Conservation (phyloP, 169 alveolate genomes). For the Cryptosporidium parvum region DNA sequence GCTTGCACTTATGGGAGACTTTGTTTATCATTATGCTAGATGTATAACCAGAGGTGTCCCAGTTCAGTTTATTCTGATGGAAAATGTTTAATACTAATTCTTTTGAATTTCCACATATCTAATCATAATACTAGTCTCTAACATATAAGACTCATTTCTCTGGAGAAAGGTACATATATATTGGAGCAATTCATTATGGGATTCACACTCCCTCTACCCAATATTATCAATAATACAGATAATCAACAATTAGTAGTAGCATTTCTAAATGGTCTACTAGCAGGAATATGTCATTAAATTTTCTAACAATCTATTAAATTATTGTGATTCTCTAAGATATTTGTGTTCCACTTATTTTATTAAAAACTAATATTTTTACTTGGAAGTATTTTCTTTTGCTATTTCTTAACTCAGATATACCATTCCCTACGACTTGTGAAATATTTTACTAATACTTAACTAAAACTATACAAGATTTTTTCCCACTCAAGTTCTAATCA, state of each 20-base stretch:
- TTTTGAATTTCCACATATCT: neutral
- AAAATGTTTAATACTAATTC: constrained; percentile 81
- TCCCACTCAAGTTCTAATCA: neutral
- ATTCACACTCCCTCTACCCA: neutral
- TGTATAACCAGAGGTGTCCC: constrained; percentile 89
- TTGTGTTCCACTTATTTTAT: no score
- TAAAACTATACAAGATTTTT: no score
- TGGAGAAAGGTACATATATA: neutral
- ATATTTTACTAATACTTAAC: no score
- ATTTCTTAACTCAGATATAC: no score
- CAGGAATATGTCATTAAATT: neutral
- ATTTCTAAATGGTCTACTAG: neutral
- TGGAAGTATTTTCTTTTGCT: no score
- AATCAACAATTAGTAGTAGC: neutral
- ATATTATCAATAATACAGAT: neutral
- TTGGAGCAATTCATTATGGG: constrained; percentile 5
- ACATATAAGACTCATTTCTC: neutral
- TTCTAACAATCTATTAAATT: neutral
- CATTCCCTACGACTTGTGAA: no score
- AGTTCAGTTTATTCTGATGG: constrained; percentile 85
- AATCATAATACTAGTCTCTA: neutral
- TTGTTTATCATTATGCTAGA: constrained; percentile 88
- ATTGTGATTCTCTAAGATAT: neutral
- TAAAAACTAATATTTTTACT: no score
- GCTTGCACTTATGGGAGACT: constrained; percentile 90